Evolutionary conservation across 2,329 filamentous ascomycete species (phyloP), one percentile per base, ranked within the genome.

Genomic region (Mycosphaerella sp.): DNA sequence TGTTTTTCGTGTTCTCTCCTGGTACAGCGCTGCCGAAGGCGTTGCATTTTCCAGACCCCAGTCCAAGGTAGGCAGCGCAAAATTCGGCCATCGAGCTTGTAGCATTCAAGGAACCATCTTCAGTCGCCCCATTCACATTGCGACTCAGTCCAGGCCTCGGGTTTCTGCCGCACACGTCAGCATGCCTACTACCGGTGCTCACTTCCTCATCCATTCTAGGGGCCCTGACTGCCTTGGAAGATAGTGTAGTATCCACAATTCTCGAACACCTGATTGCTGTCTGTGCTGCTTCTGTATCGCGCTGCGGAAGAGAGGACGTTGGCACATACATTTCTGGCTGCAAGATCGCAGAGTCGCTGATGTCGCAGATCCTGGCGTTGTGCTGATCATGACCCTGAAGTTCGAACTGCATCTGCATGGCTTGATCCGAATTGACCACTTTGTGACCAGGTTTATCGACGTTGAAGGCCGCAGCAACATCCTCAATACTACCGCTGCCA

Each of bases 21-120:
- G 41, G 32, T 13, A 17, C 16, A n/a, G 34, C 18, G 21, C 36
- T 27, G 21, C 30, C 48, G 16, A 50, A 50, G 27, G 48, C 48
- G 32, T 50, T 50, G 14, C 41, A 25, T 16, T 44, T 43, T 30
- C 41, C 35, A 17, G 41, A 25, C 16, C 25, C 14, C 13, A 43
- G 32, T 32, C n/a, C 27, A n/a, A 44, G 18, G 35, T 50, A 50
- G 25, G 41, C 41, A 18, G 34, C 41, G 34, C 48, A 50, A 41
- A 50, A 34, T 37, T 39, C 41, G 12, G 18, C 32, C 6, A 50
- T 50, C 34, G 41, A 30, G 41, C 32, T 21, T 39, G 25, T 49
- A 13, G 7, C n/a, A 2, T 41, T 37, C 14, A 6, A 35, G 14
- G n/a, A 37, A 16, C 37, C 21, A 12, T 41, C n/a, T 21, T 41